These are phyloP conservation scores for Corylus heterophylla DNA, from an alignment of 306 rosid genomes.

Conservation along the genomic window DNA sequence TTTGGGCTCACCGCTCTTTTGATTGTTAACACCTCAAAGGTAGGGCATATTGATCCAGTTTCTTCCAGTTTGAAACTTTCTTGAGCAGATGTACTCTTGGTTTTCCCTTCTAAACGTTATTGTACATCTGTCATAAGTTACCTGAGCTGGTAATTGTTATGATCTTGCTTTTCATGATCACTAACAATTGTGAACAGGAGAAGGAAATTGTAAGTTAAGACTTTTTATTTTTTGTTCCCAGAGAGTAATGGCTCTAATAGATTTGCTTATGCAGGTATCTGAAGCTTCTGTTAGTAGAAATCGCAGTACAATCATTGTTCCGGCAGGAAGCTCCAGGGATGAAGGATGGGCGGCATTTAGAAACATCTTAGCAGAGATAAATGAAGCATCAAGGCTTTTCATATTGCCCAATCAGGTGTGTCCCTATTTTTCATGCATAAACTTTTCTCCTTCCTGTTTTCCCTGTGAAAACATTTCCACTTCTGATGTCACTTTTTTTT, in stretches of 20 bases:
- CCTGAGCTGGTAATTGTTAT: background rate
- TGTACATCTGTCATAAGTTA: background rate
- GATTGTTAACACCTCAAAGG: background rate
- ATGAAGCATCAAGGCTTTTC: constrained; percentile 96
- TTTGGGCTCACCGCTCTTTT: background rate
- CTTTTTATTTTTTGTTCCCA: constrained; percentile 19
- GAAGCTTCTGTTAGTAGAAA: constrained; percentile 99
- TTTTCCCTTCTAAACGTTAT: background rate
- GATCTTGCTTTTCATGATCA: background rate
- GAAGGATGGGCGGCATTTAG: constrained; percentile 99
- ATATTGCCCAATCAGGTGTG: constrained; percentile 95
- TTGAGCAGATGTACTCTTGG: background rate
- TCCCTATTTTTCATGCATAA: constrained; percentile 27
- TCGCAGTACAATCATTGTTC: constrained; percentile 98
- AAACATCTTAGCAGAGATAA: constrained; percentile 93
- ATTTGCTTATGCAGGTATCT: constrained; percentile 64
- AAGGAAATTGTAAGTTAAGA: background rate
- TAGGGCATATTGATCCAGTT: background rate
- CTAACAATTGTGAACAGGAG: background rate
- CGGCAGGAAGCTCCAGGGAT: constrained; percentile 92
- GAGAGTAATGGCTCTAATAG: constrained; percentile 25
- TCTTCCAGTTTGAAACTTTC: background rate
- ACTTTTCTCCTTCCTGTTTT: constrained; percentile 12
- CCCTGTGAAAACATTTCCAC: constrained; percentile 8
- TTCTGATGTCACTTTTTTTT: constrained; percentile 5